Percentiles rank a stretch among this genome's conserved stretches.
Evolutionary conservation across 2,329 filamentous ascomycete genomes (phyloP).

Genomic region (Curvularia spicifera): DNA sequence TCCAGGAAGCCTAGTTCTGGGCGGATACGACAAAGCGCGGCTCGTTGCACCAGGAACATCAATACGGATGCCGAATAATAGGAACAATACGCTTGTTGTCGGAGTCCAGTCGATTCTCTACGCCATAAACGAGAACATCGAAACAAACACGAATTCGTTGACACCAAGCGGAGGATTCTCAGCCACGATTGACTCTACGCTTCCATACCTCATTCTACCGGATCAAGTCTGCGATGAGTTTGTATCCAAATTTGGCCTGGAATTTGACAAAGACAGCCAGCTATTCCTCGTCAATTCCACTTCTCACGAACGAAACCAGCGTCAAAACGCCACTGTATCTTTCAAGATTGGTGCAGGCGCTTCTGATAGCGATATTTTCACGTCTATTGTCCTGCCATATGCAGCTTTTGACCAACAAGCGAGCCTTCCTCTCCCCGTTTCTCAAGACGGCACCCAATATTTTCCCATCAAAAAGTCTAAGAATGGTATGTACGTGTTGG

Average conservation of each 20-base stretch:
- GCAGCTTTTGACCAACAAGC: slow-evolving; percentile 35
- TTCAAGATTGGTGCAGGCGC: slow-evolving; percentile 34
- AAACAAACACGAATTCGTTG: slow-evolving; percentile 18
- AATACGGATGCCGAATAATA: slow-evolving; percentile 27
- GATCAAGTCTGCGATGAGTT: slow-evolving; percentile 48
- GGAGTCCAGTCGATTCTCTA: slow-evolving; percentile 37
- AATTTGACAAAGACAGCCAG: slow-evolving; percentile 38
- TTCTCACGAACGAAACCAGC: slow-evolving; percentile 29
- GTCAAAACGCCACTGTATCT: slow-evolving; percentile 33
- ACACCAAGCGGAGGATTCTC: slow-evolving; percentile 27
- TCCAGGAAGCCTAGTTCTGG: slow-evolving; percentile 46
- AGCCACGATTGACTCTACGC: slow-evolving; percentile 49
- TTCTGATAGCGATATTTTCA: slow-evolving; percentile 13
- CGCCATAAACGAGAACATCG: slow-evolving; percentile 22
- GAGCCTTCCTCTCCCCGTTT: slow-evolving; percentile 16
- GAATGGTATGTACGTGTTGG: slow-evolving; percentile 36
- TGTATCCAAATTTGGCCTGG: slow-evolving; percentile 43
- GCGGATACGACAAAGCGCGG: slow-evolving; percentile 51
- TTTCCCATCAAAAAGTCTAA: slow-evolving; percentile 42
- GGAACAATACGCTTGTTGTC: slow-evolving; percentile 35
- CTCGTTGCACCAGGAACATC: slow-evolving; percentile 29
- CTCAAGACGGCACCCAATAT: slow-evolving; percentile 27
- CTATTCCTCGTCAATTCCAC: slow-evolving; percentile 47
- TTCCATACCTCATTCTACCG: slow-evolving; percentile 45
- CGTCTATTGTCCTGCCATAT: slow-evolving; percentile 40